Conservation (phyloP, 345 rosid genomes). For the Eutrema heterophyllum region DNA sequence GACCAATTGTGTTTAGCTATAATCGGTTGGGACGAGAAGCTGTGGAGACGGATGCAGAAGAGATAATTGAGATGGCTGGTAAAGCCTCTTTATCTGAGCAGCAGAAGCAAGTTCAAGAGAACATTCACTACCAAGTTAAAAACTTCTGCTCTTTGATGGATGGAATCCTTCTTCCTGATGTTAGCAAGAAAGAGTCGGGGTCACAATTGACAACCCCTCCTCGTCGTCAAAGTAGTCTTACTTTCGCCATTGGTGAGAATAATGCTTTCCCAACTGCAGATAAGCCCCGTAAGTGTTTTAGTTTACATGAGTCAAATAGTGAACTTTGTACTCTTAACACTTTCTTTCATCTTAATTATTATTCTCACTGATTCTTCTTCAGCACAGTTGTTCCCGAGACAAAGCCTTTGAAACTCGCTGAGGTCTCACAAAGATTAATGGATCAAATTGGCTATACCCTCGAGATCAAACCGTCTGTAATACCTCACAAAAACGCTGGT, state of each 20-base stretch:
- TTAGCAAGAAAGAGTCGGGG: conserved; percentile 18
- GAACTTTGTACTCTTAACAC: not conserved
- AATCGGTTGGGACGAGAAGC: conserved; percentile 76
- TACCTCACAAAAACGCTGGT: conserved; percentile 82
- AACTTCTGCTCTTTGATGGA: conserved; percentile 63
- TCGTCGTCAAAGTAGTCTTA: conserved; percentile 63
- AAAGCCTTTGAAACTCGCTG: conserved; percentile 48
- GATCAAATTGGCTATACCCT: conserved; percentile 68
- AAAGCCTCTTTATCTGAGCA: conserved; percentile 71
- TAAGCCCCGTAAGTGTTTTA: conserved; percentile 46
- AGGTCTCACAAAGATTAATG: conserved; percentile 61
- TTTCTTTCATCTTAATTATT: not conserved
- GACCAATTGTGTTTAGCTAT: conserved; percentile 43
- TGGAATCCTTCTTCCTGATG: conserved; percentile 56
- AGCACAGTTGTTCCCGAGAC: conserved; percentile 81
- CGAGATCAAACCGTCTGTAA: conserved; percentile 57
- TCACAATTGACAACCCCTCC: conserved; percentile 29
- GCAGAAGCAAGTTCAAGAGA: conserved; percentile 80
- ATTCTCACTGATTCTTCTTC: conserved; percentile 38
- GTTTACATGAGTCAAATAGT: not conserved
- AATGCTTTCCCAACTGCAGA: conserved; percentile 25
- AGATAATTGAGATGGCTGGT: conserved; percentile 77
- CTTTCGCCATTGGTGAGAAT: conserved; percentile 60
- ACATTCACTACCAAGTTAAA: conserved; percentile 62
- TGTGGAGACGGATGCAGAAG: conserved; percentile 75